phyloP scores from a whole-genome alignment of 2,329 filamentous ascomycete species.

The Colletotrichum cereale region DNA sequence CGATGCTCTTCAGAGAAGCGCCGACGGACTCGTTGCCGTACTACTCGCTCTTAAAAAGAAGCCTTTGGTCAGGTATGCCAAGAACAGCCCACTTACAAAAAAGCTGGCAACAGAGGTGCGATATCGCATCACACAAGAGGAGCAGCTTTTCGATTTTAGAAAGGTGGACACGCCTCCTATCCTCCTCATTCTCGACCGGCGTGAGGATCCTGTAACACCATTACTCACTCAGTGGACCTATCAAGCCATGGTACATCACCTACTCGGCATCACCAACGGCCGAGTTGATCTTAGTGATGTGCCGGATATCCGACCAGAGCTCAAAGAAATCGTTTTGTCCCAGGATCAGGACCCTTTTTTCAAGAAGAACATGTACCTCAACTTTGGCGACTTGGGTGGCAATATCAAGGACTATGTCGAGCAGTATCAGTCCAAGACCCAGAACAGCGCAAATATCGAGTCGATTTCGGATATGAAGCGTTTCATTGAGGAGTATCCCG shows the following conservation, averaged over 20 bases:
- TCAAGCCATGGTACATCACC: constrained; percentile 99
- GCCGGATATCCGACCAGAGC: constrained; percentile 85
- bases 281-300: constrained; percentile 88
- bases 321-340: constrained; percentile 94
- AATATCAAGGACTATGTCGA: constrained; percentile 99
- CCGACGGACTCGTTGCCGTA: constrained; percentile 87
- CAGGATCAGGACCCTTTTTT: constrained; percentile 99
- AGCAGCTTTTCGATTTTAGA: constrained; percentile 95
- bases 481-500: constrained; percentile 98
- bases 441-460: constrained; percentile 94
- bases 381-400: constrained; percentile 94
- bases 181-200: constrained; percentile 87
- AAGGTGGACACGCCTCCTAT: constrained; percentile 96
- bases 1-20: constrained; percentile 86
- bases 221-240: constrained; percentile 98
- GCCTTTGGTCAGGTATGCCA: constrained; percentile 92
- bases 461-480: constrained; percentile 99
- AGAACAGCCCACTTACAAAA: constrained; percentile 88
- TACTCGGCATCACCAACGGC: constrained; percentile 95
- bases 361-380: constrained; percentile 98
- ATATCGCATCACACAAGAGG: constrained; percentile 94
- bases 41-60: constrained; percentile 95
- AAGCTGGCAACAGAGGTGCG: constrained; percentile 94
- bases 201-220: constrained; percentile 95
- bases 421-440: constrained; percentile 98